Conservation (phyloP, 2,329 filamentous ascomycete genomes). For the Colletotrichum sp. region DNA sequence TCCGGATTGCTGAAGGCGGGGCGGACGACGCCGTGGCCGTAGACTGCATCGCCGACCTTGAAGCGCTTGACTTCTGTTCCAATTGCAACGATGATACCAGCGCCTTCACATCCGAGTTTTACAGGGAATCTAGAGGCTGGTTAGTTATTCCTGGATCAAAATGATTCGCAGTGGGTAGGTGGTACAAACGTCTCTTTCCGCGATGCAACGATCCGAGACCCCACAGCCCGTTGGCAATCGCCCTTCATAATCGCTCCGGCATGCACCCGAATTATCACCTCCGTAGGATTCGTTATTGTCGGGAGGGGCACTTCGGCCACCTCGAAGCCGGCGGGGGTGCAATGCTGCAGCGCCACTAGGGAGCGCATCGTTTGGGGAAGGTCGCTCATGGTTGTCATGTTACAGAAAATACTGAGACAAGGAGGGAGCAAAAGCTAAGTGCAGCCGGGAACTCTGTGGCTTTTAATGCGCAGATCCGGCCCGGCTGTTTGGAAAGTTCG, state of each 20-base stretch:
- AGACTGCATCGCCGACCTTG: slow-evolving; percentile 28
- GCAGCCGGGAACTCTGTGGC: not conserved
- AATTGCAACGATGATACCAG: not conserved
- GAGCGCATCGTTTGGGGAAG: slow-evolving; percentile 47
- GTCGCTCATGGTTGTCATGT: slow-evolving; percentile 26
- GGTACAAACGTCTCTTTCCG: slow-evolving; percentile 19
- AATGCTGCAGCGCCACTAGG: slow-evolving; percentile 44
- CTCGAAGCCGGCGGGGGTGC: slow-evolving; percentile 41
- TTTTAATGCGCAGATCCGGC: not conserved
- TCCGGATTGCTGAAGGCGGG: slow-evolving; percentile 34
- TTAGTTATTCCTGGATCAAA: not conserved
- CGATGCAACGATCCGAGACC: slow-evolving; percentile 24
- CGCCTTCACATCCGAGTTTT: slow-evolving; percentile 3
- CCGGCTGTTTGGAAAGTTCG: not conserved
- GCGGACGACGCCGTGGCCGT: slow-evolving; percentile 40
- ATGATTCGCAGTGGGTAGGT: fast-evolving
- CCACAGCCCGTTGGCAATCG: slow-evolving; percentile 32
- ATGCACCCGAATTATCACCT: slow-evolving; percentile 48
- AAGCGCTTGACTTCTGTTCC: not conserved
- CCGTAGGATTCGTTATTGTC: slow-evolving; percentile 42
- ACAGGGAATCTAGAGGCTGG: slow-evolving; percentile 28
- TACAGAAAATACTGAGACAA: not conserved
- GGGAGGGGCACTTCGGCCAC: slow-evolving; percentile 49
- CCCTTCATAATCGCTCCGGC: slow-evolving; percentile 39
- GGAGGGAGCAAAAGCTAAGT: not conserved